A percentile compares a stretch with the other conserved stretches of the same genome.
These are phyloP conservation scores for Lippia alba DNA, from an alignment of 305 asterid species.

Conservation along the genomic window DNA sequence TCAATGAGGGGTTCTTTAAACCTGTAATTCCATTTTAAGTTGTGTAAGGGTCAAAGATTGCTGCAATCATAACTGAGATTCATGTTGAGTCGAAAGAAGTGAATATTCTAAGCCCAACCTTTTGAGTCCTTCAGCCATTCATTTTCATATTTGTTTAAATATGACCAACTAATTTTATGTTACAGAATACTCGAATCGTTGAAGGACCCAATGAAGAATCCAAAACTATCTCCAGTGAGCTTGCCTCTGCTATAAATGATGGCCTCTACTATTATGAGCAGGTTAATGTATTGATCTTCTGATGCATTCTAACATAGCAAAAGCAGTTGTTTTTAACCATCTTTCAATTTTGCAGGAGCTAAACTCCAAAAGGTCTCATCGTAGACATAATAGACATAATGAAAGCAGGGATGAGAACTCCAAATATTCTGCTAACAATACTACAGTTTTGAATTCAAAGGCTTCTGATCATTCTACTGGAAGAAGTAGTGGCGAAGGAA, in stretches of 20 bases:
- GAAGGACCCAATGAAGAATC: slow-evolving; percentile 54
- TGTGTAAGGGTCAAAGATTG: neutral
- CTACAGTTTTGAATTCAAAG: slow-evolving; percentile 50
- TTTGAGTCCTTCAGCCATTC: neutral
- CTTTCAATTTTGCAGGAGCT: slow-evolving; percentile 63
- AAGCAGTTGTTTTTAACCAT: slow-evolving; percentile 20
- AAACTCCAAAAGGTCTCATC: slow-evolving; percentile 57
- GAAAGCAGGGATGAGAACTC: slow-evolving; percentile 59
- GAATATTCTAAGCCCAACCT: slow-evolving; percentile 1
- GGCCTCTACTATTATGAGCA: slow-evolving; percentile 93
- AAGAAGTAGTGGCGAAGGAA: slow-evolving; percentile 54
- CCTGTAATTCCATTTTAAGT: slow-evolving; percentile 23
- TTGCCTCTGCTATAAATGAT: slow-evolving; percentile 87
- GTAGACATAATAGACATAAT: slow-evolving; percentile 46
- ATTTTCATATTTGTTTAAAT: slow-evolving; percentile 6
- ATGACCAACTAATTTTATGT: slow-evolving; percentile 32
- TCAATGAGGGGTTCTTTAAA: slow-evolving; percentile 18
- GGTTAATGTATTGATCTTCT: slow-evolving; percentile 52
- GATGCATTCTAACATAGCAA: slow-evolving; percentile 7
- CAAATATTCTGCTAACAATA: slow-evolving; percentile 46
- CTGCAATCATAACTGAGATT: slow-evolving; percentile 11
- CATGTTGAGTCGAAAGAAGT: neutral
- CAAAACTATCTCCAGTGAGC: slow-evolving; percentile 67
- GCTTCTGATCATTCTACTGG: slow-evolving; percentile 54
- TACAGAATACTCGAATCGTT: slow-evolving; percentile 57